Evolutionary conservation across 176 grass and related monocot species (phyloP), one percentile per base, ranked within the genome.

Genomic region (Carex cristatella): DNA sequence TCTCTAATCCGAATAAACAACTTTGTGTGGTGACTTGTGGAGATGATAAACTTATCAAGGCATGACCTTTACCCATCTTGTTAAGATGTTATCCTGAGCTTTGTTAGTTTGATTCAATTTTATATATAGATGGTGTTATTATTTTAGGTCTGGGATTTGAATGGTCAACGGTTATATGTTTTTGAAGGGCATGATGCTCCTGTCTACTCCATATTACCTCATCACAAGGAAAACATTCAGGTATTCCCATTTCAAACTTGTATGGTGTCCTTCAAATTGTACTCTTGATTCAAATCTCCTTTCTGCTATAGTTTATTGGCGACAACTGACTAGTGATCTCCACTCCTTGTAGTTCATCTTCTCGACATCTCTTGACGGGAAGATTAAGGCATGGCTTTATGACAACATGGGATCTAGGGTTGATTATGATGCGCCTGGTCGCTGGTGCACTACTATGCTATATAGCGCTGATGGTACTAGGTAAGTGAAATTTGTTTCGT

Each of bases 331-430:
- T 30, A 55, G 82, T 87, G 53, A n/a, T 58, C 74, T 91, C 79
- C 79, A 44, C 54, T 58, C 44, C 51, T 69, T 80, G 48, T 80
- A 99, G 97, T 99, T 99, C 69, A 99, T 99, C 62, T 99, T 99
- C 84, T 99, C 97, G 81, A 99, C 97, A 81, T 90, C 97, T 66
- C 60, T 94, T 32, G 93, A 99, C 23, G 97, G 97, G 84, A 99
- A 94, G 92, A 99, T 99, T 65, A 99, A 99, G 88, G 97, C 97
- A 33, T 99, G 97, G 97, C 89, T 99, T 86, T 99, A 99, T 92
- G 97, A 99, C 63, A 91, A 94, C 77, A 32, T 89, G 81, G 97
- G 97, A 83, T 94, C 93, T 87, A 94, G 91, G 81, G 97, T 99
- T 35, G 91, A 99, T 84, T 99, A 95, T 84, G 91, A 99, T 27